A percentile compares a stretch with the other conserved stretches of the same genome.
phyloP scores from a whole-genome alignment of 2,329 filamentous ascomycete species.

The Talaromyces rugulosus region DNA sequence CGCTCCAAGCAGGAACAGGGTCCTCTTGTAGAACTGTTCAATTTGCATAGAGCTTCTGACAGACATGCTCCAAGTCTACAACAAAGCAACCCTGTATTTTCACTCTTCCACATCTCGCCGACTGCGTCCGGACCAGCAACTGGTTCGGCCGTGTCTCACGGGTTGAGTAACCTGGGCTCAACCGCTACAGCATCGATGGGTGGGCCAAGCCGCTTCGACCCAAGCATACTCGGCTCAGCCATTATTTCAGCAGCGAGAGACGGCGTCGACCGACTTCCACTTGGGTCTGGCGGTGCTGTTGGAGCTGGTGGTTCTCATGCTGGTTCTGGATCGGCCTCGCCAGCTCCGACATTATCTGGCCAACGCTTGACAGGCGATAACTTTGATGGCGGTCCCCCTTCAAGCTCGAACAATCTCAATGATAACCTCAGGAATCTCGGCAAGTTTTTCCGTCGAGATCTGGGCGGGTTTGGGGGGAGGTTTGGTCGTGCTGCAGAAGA shows the following conservation, averaged over 20 bases:
- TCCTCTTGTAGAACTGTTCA: slow-evolving; percentile 83
- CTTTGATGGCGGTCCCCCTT: slow-evolving; percentile 24
- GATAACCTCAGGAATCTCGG: slow-evolving; percentile 94
- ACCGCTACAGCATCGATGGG: slow-evolving; percentile 39
- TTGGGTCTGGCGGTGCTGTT: slow-evolving; percentile 31
- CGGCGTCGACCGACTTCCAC: slow-evolving; percentile 67
- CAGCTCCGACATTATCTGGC: slow-evolving; percentile 3
- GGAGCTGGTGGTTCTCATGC: slow-evolving; percentile 17
- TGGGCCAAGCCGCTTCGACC: slow-evolving; percentile 64
- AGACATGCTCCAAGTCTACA: slow-evolving; percentile 64
- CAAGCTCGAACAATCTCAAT: slow-evolving; percentile 60
- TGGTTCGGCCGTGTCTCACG: slow-evolving; percentile 36
- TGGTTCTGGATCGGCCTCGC: slow-evolving; percentile 8
- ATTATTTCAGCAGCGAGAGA: slow-evolving; percentile 84
- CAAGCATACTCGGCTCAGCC: slow-evolving; percentile 77
- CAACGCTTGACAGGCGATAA: slow-evolving; percentile 9
- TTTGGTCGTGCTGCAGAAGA: slow-evolving; percentile 53
- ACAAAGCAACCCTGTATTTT: slow-evolving; percentile 65
- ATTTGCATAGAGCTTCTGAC: slow-evolving; percentile 68
- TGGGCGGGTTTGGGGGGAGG: slow-evolving; percentile 68
- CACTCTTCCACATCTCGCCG: slow-evolving; percentile 27
- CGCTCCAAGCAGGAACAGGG: slow-evolving; percentile 72
- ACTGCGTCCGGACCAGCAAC: slow-evolving; percentile 19
- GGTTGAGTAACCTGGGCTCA: slow-evolving; percentile 45
- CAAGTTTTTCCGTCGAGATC: slow-evolving; percentile 90